These are phyloP conservation scores for Stygiomarasmius scandens DNA, from an alignment of 1,284 basidiomycete species.

Conservation along the genomic window DNA sequence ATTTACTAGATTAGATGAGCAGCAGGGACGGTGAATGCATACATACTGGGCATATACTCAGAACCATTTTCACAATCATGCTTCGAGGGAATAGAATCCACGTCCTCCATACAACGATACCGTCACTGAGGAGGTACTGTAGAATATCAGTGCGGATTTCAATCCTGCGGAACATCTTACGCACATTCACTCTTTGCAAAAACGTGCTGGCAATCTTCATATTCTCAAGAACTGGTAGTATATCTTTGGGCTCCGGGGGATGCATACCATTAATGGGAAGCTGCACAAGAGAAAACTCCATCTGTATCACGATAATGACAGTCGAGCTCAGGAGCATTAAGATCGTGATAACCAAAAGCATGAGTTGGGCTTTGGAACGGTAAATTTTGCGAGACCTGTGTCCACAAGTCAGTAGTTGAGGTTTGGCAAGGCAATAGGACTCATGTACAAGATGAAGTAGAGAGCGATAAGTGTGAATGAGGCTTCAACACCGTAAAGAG, in stretches of 20 bases:
- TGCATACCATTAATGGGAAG: background rate
- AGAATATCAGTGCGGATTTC: no score
- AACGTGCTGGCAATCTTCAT: background rate
- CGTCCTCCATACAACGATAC: slow-evolving; percentile 1
- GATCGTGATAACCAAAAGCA: background rate
- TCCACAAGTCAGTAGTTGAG: no score
- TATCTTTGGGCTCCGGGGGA: background rate
- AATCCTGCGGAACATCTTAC: no score
- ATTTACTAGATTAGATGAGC: background rate
- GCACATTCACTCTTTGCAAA: slow-evolving; percentile 1
- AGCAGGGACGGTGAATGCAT: background rate
- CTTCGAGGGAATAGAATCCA: background rate
- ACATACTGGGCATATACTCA: background rate
- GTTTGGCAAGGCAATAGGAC: no score
- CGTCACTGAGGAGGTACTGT: background rate
- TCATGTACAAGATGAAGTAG: background rate
- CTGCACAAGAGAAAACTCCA: slow-evolving; percentile 1
- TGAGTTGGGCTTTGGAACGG: background rate
- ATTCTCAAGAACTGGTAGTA: background rate
- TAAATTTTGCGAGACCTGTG: background rate
- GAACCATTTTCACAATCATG: background rate
- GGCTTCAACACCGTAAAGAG: background rate
- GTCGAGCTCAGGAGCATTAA: background rate
- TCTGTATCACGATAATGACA: background rate
- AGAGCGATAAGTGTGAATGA: background rate